Evolutionary conservation across 768 basidiomycete genomes (phyloP).

Genomic region (Rickenella mellea): DNA sequence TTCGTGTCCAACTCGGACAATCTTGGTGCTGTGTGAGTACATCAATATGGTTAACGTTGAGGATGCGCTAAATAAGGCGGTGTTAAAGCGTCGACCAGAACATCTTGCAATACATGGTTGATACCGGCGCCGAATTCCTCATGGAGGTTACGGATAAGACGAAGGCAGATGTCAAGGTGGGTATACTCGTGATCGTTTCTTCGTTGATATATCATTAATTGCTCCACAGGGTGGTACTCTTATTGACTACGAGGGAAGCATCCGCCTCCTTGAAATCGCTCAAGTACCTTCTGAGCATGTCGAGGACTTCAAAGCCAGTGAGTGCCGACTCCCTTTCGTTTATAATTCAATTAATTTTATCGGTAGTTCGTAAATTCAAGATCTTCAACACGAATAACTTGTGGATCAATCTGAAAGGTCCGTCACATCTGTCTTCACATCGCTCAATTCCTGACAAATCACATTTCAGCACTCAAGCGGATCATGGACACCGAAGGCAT

Average conservation of each 20-base stretch:
- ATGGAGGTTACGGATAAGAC: conserved; percentile 81
- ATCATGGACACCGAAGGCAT: conserved; percentile 81
- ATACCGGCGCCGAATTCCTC: conserved; percentile 54
- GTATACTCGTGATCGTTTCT: neutral
- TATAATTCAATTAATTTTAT: conserved; percentile 1
- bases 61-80: no score
- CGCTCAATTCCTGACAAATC: neutral
- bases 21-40: conserved; percentile 50
- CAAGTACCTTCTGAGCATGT: conserved; percentile 91
- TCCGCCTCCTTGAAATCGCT: conserved; percentile 87
- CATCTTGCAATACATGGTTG: conserved; percentile 60
- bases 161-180: conserved; percentile 42
- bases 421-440: conserved; percentile 5
- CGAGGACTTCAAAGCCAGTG: conserved; percentile 86
- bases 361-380: conserved; percentile 77
- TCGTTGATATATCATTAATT: neutral
- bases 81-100: conserved; percentile 50
- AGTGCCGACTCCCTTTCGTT: conserved; percentile 5
- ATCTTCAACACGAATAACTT: conserved; percentile 85
- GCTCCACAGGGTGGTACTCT: conserved; percentile 64
- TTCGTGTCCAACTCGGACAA: conserved; percentile 77
- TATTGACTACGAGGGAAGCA: conserved; percentile 83
- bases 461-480: conserved; percentile 65
- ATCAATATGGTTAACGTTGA: no score
- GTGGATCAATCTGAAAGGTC: conserved; percentile 72